A percentile compares a stretch with the other conserved stretches of the same genome.
Evolutionary conservation across 2,329 filamentous ascomycete species (phyloP).

Genomic region (Rutstroemia sp.): DNA sequence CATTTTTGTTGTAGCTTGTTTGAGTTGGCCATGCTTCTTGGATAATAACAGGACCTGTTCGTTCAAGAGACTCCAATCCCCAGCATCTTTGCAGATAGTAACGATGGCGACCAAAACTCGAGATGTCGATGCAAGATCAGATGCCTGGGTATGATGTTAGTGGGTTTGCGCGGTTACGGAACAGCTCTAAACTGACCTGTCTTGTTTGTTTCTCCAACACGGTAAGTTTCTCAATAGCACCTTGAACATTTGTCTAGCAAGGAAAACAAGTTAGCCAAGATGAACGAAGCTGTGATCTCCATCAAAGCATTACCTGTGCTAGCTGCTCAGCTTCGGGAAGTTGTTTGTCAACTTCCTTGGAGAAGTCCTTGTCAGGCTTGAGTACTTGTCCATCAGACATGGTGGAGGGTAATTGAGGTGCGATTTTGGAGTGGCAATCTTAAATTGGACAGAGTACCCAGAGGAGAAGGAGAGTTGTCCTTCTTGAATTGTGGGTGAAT

Average conservation of each 20-base stretch:
- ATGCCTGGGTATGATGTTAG: slow-evolving; percentile 55
- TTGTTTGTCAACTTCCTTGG: slow-evolving; percentile 88
- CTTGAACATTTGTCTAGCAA: slow-evolving; percentile 65
- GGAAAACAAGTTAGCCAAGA: slow-evolving; percentile 17
- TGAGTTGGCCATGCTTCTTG: slow-evolving; percentile 99
- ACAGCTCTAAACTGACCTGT: slow-evolving; percentile 54
- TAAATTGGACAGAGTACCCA: background rate
- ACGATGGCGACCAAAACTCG: slow-evolving; percentile 81
- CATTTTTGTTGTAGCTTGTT: slow-evolving; percentile 98
- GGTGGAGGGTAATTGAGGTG: slow-evolving; percentile 9
- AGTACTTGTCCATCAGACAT: slow-evolving; percentile 31
- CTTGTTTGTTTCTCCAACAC: slow-evolving; percentile 92
- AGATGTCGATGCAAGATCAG: slow-evolving; percentile 92
- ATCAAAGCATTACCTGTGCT: slow-evolving; percentile 58
- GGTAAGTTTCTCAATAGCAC: slow-evolving; percentile 88
- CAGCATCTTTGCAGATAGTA: slow-evolving; percentile 86
- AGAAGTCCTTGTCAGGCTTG: slow-evolving; percentile 92
- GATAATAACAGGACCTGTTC: slow-evolving; percentile 93
- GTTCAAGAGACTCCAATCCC: slow-evolving; percentile 91
- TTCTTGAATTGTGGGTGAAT: background rate
- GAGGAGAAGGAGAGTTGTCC: background rate
- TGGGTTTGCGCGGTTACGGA: slow-evolving; percentile 9
- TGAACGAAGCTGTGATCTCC: background rate
- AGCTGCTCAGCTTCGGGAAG: slow-evolving; percentile 86
- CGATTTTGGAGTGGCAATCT: background rate